phyloP scores from a whole-genome alignment of 2,329 filamentous ascomycete genomes.

The Pyricularia sp. region DNA sequence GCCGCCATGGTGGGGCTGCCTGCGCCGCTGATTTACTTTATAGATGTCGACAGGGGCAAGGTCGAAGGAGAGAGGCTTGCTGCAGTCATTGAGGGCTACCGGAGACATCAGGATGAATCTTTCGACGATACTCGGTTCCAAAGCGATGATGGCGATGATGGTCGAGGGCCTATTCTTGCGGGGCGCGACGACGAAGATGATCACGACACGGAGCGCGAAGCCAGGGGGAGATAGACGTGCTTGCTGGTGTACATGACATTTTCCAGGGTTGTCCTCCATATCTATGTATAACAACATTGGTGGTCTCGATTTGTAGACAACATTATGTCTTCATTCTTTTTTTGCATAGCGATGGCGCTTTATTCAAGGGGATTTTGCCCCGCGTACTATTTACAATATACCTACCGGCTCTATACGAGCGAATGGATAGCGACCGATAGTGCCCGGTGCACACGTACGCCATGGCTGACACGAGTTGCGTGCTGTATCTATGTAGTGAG shows the following conservation, averaged over 20 bases:
- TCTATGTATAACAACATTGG: background rate
- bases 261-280: background rate
- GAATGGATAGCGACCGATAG: background rate
- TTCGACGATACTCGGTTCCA: conserved; percentile 11
- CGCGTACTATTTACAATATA: background rate
- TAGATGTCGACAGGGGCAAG: conserved; percentile 75
- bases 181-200: conserved; percentile 24
- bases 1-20: conserved; percentile 77
- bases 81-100: conserved; percentile 42
- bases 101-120: background rate
- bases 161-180: conserved; percentile 25
- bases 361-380: background rate
- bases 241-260: background rate
- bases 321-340: conserved; percentile 1
- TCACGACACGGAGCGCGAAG: conserved; percentile 9
- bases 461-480: background rate
- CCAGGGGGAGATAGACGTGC: background rate
- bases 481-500: background rate
- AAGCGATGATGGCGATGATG: conserved; percentile 16
- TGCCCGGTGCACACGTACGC: background rate
- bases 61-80: conserved; percentile 57
- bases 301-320: background rate
- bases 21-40: conserved; percentile 72
- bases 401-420: background rate
- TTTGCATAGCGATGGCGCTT: conserved; percentile 7